Evolutionary conservation across 345 rosid genomes (phyloP).

Genomic region (Kernera saxatilis): DNA sequence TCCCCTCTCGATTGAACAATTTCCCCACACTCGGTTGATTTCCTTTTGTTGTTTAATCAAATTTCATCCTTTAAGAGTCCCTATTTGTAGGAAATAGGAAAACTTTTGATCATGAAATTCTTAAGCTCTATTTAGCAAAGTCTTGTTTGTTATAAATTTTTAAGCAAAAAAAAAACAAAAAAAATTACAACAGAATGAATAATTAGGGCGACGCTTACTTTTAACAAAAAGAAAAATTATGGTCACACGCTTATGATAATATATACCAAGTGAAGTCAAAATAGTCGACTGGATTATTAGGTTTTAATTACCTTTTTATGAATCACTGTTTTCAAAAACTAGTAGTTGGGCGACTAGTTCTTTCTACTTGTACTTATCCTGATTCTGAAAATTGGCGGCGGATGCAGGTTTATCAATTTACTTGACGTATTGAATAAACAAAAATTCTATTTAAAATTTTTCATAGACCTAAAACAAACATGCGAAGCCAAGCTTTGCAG

Average conservation of each 20-base stretch:
- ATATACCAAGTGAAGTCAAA: background rate
- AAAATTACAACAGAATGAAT: background rate
- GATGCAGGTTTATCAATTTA: background rate
- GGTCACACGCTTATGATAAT: background rate
- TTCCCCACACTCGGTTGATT: constrained; percentile 59
- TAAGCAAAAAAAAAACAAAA: background rate
- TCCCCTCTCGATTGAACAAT: constrained; percentile 44
- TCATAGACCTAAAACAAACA: background rate
- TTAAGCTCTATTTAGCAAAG: background rate
- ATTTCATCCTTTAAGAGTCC: constrained; percentile 51
- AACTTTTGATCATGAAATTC: background rate
- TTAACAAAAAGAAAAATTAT: background rate
- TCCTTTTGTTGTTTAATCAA: constrained; percentile 52
- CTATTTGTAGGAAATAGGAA: background rate
- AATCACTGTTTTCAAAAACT: background rate
- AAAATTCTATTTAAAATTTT: background rate
- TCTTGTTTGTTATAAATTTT: background rate
- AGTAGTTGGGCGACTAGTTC: background rate
- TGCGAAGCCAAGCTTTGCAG: constrained; percentile 20
- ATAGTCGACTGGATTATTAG: constrained; percentile 7
- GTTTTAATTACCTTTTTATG: background rate
- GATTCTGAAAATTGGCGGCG: constrained; percentile 20
- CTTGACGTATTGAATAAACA: background rate
- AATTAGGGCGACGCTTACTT: no score
- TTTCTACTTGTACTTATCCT: constrained; percentile 20